A percentile compares a stretch with the other conserved stretches of the same genome.
Conservation (phyloP, 225 moss, liverwort and hornwort species). For the Asterella californica region DNA sequence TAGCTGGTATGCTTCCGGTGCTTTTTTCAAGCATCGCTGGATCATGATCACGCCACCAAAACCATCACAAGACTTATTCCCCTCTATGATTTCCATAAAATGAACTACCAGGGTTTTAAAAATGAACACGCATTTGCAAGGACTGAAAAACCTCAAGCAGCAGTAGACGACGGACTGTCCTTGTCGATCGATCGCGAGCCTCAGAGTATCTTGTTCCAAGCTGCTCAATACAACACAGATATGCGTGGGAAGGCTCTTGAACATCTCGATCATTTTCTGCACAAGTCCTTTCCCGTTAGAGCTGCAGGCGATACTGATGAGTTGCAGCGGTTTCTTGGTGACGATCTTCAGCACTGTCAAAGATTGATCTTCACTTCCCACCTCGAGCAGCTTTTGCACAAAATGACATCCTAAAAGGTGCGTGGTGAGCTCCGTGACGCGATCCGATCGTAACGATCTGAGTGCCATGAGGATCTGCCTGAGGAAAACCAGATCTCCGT, state of each 20-base stretch:
- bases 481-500: neutral
- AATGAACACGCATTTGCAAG: neutral
- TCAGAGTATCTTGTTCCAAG: neutral
- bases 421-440: neutral
- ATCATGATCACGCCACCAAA: conserved; percentile 4
- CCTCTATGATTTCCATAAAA: neutral
- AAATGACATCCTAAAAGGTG: neutral
- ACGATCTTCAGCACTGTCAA: neutral
- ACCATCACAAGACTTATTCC: neutral
- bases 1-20: neutral
- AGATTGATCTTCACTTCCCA: neutral
- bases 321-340: neutral
- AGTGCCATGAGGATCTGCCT: neutral
- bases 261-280: conserved; percentile 2
- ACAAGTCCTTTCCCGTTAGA: neutral
- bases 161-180: neutral
- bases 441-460: neutral
- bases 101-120: neutral
- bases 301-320: neutral
- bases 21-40: neutral
- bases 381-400: neutral
- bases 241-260: neutral
- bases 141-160: neutral
- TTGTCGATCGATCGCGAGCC: neutral
- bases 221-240: neutral